Percentiles rank a stretch among this genome's conserved stretches.
Evolutionary conservation across 768 basidiomycete species (phyloP).

Genomic region (Candolleomyces eurysporus): DNA sequence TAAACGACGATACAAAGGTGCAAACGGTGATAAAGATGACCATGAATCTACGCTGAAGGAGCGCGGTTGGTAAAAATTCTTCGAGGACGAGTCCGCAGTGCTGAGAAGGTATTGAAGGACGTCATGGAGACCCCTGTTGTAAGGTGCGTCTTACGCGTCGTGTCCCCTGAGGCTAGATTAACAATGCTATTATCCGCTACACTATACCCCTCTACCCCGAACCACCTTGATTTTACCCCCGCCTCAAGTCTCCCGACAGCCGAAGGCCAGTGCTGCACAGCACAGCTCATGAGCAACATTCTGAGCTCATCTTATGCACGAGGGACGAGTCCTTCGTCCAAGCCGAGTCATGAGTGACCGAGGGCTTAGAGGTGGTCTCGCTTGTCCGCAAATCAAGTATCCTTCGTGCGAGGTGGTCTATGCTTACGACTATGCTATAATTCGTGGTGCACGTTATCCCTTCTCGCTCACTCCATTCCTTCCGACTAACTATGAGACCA

Average conservation of each 20-base stretch:
- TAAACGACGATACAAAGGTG: conserved; percentile 70
- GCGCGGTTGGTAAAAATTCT: conserved; percentile 84
- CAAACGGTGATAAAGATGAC: conserved; percentile 34
- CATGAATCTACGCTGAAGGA: conserved; percentile 58
- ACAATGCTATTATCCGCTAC: conserved; percentile 38
- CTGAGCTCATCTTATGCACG: conserved; percentile 40
- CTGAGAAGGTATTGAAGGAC: conserved; percentile 38
- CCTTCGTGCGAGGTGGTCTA: conserved; percentile 52
- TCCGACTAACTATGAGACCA: neutral
- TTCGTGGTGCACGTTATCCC: conserved; percentile 43
- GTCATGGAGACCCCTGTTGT: conserved; percentile 24
- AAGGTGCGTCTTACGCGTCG: conserved; percentile 39
- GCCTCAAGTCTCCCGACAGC: conserved; percentile 29
- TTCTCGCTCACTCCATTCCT: neutral
- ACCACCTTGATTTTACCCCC: conserved; percentile 52
- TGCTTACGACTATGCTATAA: conserved; percentile 57
- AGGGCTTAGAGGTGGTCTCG: conserved; percentile 33
- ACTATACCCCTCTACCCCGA: conserved; percentile 66
- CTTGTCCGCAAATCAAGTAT: conserved; percentile 25
- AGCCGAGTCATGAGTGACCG: conserved; percentile 63
- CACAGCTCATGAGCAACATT: conserved; percentile 46
- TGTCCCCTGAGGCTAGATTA: neutral
- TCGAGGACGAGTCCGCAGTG: conserved; percentile 60
- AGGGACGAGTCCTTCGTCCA: conserved; percentile 31
- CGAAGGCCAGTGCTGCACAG: conserved; percentile 59